phyloP scores from a whole-genome alignment of 495 filamentous ascomycete genomes.

The Neurospora tetrasperma region DNA sequence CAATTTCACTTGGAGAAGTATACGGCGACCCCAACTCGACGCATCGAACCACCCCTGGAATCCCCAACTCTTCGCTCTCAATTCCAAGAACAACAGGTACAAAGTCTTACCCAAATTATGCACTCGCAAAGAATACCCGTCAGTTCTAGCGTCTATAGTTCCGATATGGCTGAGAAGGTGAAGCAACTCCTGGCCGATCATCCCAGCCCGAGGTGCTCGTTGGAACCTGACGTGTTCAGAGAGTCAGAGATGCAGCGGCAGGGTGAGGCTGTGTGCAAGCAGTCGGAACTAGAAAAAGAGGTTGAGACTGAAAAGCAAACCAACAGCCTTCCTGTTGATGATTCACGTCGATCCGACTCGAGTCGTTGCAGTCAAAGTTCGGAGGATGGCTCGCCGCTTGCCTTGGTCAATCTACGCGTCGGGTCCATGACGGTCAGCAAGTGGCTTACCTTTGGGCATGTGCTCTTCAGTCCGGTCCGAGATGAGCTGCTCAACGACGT shows the following conservation, averaged over 20 bases:
- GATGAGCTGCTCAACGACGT: slow-evolving; percentile 51
- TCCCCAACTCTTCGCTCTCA: slow-evolving; percentile 28
- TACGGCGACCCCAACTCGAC: neutral
- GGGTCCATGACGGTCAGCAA: slow-evolving; percentile 55
- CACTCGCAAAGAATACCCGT: slow-evolving; percentile 19
- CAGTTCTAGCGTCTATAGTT: slow-evolving; percentile 32
- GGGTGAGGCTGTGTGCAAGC: neutral
- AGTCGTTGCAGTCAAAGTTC: slow-evolving; percentile 31
- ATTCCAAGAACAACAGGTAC: slow-evolving; percentile 11
- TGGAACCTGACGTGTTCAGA: neutral
- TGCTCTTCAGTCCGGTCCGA: slow-evolving; percentile 88
- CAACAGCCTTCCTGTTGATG: slow-evolving; percentile 28
- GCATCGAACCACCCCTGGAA: slow-evolving; percentile 25
- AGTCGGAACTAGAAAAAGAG: slow-evolving; percentile 34
- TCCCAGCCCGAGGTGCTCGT: slow-evolving; percentile 31
- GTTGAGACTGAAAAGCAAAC: slow-evolving; percentile 6
- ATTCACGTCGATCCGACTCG: slow-evolving; percentile 34
- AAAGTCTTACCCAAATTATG: slow-evolving; percentile 24
- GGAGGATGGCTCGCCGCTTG: slow-evolving; percentile 51
- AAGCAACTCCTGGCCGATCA: slow-evolving; percentile 30
- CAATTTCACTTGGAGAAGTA: slow-evolving; percentile 37
- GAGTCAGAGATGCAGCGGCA: neutral
- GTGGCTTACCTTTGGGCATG: slow-evolving; percentile 91
- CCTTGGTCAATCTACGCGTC: slow-evolving; percentile 74
- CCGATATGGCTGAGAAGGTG: slow-evolving; percentile 37